Conservation (phyloP, 768 basidiomycete genomes). For the Boletus rufocinnamomeus region DNA sequence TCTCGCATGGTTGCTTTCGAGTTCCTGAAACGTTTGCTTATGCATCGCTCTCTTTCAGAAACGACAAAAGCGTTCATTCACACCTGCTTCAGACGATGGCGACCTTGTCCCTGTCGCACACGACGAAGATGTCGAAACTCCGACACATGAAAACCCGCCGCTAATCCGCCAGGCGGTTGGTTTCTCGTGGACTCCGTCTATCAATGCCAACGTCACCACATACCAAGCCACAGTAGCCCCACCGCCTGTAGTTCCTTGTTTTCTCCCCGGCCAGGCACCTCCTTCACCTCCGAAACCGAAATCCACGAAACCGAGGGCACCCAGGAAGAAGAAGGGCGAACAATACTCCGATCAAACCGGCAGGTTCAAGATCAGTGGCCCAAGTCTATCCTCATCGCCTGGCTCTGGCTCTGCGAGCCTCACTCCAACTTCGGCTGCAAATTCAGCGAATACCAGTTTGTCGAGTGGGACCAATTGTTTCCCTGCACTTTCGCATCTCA, state of each 20-base stretch:
- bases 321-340: conserved; percentile 36
- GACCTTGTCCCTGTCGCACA: conserved; percentile 42
- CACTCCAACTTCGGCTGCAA: conserved; percentile 31
- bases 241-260: conserved; percentile 33
- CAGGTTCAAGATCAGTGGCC: conserved; percentile 46
- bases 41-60: conserved; percentile 30
- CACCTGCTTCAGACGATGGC: conserved; percentile 55
- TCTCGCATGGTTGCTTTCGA: neutral
- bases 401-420: conserved; percentile 39
- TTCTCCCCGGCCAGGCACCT: conserved; percentile 57
- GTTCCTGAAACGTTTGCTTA: conserved; percentile 1
- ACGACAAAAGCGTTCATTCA: conserved; percentile 49
- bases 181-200: conserved; percentile 43
- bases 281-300: conserved; percentile 27
- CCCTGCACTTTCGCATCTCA: neutral
- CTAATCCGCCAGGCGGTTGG: conserved; percentile 62
- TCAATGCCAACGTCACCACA: conserved; percentile 31
- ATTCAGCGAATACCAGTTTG: conserved; percentile 6
- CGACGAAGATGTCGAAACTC: conserved; percentile 44
- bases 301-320: conserved; percentile 27
- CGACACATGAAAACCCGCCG: conserved; percentile 48
- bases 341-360: conserved; percentile 49
- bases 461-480: neutral
- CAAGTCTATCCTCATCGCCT: conserved; percentile 26
- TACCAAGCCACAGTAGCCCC: conserved; percentile 30